phyloP scores from a whole-genome alignment of 148 eudicot genomes.

The Fagopyrum tataricum region DNA sequence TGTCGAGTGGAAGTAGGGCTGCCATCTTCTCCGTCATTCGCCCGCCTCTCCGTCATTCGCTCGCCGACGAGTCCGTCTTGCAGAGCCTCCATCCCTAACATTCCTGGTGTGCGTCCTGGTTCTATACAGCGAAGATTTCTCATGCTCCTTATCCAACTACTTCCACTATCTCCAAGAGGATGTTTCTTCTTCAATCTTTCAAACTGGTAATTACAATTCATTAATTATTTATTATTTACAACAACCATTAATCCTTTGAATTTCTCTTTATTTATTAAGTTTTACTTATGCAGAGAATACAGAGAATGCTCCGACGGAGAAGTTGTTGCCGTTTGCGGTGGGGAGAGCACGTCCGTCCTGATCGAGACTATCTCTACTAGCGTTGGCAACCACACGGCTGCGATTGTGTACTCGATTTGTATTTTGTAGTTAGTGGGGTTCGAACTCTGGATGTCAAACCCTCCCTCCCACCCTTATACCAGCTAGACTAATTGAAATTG shows the following conservation, averaged over 20 bases:
- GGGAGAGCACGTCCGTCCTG: constrained; percentile 79
- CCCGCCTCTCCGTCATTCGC: too few relatives aligned
- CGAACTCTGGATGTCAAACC: too few relatives aligned
- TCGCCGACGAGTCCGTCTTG: too few relatives aligned
- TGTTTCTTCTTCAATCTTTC: background rate
- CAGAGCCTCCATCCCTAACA: constrained; percentile 35
- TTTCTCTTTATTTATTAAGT: too few relatives aligned
- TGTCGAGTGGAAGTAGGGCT: too few relatives aligned
- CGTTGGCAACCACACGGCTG: constrained; percentile 87
- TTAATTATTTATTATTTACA: too few relatives aligned
- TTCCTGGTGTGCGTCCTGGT: constrained; percentile 34
- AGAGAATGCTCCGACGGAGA: background rate
- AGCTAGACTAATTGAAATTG: too few relatives aligned
- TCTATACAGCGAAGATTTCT: constrained; percentile 57
- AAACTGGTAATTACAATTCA: background rate
- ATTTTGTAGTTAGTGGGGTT: too few relatives aligned
- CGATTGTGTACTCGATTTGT: too few relatives aligned
- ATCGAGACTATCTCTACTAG: constrained; percentile 63
- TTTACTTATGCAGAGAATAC: constrained; percentile 50
- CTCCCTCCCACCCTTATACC: too few relatives aligned
- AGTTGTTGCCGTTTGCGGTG: constrained; percentile 46
- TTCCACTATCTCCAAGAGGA: background rate
- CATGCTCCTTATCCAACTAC: constrained; percentile 38
- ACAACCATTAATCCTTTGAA: too few relatives aligned
- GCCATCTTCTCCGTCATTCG: too few relatives aligned